Conservation (phyloP, 129 eudicot genomes). For the Erigeron canadensis region DNA sequence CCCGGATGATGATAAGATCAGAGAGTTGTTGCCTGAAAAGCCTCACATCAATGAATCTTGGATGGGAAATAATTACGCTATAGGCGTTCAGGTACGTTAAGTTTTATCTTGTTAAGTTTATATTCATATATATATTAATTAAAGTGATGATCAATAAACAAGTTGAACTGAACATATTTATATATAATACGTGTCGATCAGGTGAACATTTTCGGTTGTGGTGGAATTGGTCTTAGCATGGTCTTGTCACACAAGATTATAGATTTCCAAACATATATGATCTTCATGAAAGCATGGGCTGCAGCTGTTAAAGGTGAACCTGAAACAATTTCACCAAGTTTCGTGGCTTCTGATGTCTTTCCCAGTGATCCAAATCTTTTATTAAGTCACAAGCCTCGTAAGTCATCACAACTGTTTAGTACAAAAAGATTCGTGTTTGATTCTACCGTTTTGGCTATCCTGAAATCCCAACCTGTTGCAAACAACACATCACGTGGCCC, state of each 20-base stretch:
- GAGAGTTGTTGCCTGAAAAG: not conserved
- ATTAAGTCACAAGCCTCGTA: too few relatives aligned
- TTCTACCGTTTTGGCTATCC: not conserved
- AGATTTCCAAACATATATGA: not conserved
- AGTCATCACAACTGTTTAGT: too few relatives aligned
- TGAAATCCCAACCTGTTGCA: not conserved
- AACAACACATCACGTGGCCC: not conserved
- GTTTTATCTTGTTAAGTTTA: too few relatives aligned
- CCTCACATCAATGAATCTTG: not conserved
- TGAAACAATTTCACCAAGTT: slow-evolving; percentile 9
- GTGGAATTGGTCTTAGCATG: slow-evolving; percentile 4
- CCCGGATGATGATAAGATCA: not conserved
- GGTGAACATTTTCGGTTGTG: not conserved
- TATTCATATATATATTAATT: too few relatives aligned
- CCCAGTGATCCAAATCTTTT: not conserved
- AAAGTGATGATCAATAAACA: not conserved
- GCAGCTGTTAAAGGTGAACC: not conserved
- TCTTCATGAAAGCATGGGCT: slow-evolving; percentile 8
- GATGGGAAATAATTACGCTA: not conserved
- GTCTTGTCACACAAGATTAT: not conserved
- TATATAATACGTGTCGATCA: too few relatives aligned
- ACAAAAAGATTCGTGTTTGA: slow-evolving; percentile 5
- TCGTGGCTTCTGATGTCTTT: not conserved
- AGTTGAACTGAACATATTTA: not conserved
- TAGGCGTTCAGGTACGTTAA: not conserved